Conservation (phyloP, 1,139 yeast species). For the Debaryomyces subglobosus region DNA sequence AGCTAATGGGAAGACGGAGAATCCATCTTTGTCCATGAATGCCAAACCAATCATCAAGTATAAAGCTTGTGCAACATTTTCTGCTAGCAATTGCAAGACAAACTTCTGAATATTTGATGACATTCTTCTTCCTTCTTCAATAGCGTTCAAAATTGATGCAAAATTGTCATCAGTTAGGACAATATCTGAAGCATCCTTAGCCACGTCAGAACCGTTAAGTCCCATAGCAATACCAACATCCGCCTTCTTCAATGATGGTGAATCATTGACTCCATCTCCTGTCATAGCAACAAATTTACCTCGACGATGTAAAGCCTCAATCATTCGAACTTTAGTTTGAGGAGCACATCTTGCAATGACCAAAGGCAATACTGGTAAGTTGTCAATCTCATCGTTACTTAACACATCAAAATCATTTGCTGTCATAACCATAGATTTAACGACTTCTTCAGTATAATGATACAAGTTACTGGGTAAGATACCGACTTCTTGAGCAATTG, state of each 20-base stretch:
- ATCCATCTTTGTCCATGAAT: conserved; percentile 59
- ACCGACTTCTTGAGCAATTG: conserved; percentile 86
- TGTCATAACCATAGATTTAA: conserved; percentile 72
- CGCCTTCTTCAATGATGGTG: conserved; percentile 78
- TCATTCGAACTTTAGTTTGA: conserved; percentile 81
- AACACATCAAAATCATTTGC: conserved; percentile 73
- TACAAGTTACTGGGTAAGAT: conserved; percentile 71
- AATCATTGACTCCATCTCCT: conserved; percentile 86
- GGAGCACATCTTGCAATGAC: conserved; percentile 89
- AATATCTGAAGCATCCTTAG: conserved; percentile 79
- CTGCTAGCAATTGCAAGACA: conserved; percentile 76
- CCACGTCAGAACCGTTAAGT: conserved; percentile 78
- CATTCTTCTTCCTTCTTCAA: conserved; percentile 86
- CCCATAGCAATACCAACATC: conserved; percentile 93
- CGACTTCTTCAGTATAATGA: conserved; percentile 64
- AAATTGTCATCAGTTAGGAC: conserved; percentile 76
- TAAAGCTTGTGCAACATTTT: conserved; percentile 77
- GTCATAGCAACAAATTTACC: conserved; percentile 79
- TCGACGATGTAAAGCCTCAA: conserved; percentile 78
- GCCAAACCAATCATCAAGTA: conserved; percentile 73
- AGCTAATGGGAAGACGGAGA: conserved; percentile 74
- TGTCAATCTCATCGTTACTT: conserved; percentile 63
- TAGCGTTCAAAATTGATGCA: conserved; percentile 74
- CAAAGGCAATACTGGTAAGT: conserved; percentile 69
- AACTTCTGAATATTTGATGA: conserved; percentile 79